Conservation (phyloP, 352 stramenopile genomes). For the Globisporangium nodosum region DNA sequence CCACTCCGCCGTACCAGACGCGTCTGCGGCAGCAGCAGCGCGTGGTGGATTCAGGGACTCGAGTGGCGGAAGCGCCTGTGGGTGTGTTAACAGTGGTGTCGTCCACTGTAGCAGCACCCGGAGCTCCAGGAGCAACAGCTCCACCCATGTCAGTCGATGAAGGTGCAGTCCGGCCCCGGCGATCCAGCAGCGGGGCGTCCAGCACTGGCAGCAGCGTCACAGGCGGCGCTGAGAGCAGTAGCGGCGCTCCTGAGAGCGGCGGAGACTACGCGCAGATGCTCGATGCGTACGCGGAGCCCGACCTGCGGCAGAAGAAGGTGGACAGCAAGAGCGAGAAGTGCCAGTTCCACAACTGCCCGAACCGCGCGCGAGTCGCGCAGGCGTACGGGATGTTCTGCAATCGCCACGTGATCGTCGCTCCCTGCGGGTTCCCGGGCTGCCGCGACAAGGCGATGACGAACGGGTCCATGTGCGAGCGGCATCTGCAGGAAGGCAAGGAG, state of each 20-base stretch:
- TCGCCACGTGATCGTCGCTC: conserved; percentile 78
- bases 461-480: conserved; percentile 67
- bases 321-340: conserved; percentile 65
- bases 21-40: conserved; percentile 6
- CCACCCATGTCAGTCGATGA: not conserved
- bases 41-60: not conserved
- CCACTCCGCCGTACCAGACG: conserved; percentile 2
- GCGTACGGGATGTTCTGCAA: conserved; percentile 84
- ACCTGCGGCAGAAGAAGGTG: conserved; percentile 52
- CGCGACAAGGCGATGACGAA: conserved; percentile 63
- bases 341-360: conserved; percentile 70
- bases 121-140: not conserved
- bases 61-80: not conserved
- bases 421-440: conserved; percentile 82
- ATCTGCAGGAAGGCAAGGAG: conserved; percentile 63
- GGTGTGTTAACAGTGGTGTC: not conserved
- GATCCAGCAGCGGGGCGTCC: conserved; percentile 6
- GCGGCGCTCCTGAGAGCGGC: conserved; percentile 8
- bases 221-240: conserved; percentile 4
- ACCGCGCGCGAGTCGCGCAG: conserved; percentile 71
- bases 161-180: not conserved
- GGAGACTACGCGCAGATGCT: conserved; percentile 38
- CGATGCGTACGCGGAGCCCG: conserved; percentile 34
- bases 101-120: not conserved
- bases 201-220: conserved; percentile 1